Conservation (phyloP, 257 asterid genomes). For the Parsonsia alboflavescens region DNA sequence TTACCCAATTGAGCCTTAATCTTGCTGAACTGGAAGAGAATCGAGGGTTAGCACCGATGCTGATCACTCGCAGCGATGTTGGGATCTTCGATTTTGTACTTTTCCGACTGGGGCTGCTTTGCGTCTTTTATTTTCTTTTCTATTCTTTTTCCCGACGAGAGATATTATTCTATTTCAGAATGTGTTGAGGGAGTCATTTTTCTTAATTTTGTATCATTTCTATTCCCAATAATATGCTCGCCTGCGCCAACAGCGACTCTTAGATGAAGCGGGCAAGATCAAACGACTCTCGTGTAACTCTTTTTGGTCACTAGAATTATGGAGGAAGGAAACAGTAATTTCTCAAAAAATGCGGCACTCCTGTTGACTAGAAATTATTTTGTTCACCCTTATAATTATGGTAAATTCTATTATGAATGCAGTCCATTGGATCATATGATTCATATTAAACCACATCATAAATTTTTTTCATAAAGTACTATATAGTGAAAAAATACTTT, state of each 20-base stretch:
- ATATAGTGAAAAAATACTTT: too few species aligned
- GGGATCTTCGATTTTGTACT: constrained; percentile 8
- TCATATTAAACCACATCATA: too few species aligned
- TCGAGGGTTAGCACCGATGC: not conserved
- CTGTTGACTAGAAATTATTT: too few species aligned
- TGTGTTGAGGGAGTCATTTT: not conserved
- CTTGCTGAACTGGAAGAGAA: not conserved
- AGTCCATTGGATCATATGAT: too few species aligned
- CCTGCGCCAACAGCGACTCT: not conserved
- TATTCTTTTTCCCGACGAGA: constrained; percentile 1
- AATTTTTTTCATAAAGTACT: too few species aligned
- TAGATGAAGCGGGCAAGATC: not conserved
- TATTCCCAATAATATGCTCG: not conserved
- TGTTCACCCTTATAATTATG: too few species aligned
- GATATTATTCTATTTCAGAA: not conserved
- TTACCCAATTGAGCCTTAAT: constrained; percentile 2
- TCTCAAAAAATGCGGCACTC: too few species aligned
- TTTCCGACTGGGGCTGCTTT: constrained; percentile 1
- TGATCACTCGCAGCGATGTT: constrained; percentile 1
- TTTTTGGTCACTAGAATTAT: too few species aligned
- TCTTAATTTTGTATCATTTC: not conserved
- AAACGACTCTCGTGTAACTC: not conserved
- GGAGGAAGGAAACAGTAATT: too few species aligned
- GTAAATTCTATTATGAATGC: too few species aligned
- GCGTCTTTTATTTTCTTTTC: not conserved